These are phyloP conservation scores for Wickerhamomyces mucosus DNA, from an alignment of 805 yeast species.

Conservation along the genomic window DNA sequence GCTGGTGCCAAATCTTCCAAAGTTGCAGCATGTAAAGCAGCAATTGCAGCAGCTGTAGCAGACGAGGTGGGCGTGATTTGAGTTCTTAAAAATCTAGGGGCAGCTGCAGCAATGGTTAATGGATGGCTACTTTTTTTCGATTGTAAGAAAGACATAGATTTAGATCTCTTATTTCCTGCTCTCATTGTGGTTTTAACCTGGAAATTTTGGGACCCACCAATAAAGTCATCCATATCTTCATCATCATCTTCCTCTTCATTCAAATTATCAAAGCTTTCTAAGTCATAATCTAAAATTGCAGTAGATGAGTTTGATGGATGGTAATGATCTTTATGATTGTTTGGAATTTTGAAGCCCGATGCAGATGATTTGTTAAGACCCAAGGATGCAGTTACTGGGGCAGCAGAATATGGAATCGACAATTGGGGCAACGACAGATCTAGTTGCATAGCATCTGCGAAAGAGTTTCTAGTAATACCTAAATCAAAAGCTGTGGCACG, in stretches of 20 bases:
- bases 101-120: slow-evolving; percentile 70
- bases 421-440: slow-evolving; percentile 33
- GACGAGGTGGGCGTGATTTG: slow-evolving; percentile 48
- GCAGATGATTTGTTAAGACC: slow-evolving; percentile 15
- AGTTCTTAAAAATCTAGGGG: slow-evolving; percentile 66
- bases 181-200: slow-evolving; percentile 31
- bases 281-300: slow-evolving; percentile 31
- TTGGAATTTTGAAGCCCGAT: too few relatives aligned
- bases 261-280: slow-evolving; percentile 33
- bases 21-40: slow-evolving; percentile 64
- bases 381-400: slow-evolving; percentile 69
- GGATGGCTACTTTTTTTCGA: slow-evolving; percentile 35
- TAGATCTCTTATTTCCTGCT: slow-evolving; percentile 44
- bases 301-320: too few relatives aligned
- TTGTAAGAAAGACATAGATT: slow-evolving; percentile 49
- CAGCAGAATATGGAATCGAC: slow-evolving; percentile 58
- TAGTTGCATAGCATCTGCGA: slow-evolving; percentile 24
- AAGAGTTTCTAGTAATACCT: slow-evolving; percentile 30
- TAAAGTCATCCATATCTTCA: slow-evolving; percentile 30
- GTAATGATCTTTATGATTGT: too few relatives aligned
- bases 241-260: slow-evolving; percentile 25
- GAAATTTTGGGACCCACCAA: slow-evolving; percentile 28
- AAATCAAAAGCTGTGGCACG: slow-evolving; percentile 46
- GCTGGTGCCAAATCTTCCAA: slow-evolving; percentile 35
- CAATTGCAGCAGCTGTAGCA: slow-evolving; percentile 68